Conservation (phyloP, 2,329 filamentous ascomycete species). For the Alternaria postmessia region DNA sequence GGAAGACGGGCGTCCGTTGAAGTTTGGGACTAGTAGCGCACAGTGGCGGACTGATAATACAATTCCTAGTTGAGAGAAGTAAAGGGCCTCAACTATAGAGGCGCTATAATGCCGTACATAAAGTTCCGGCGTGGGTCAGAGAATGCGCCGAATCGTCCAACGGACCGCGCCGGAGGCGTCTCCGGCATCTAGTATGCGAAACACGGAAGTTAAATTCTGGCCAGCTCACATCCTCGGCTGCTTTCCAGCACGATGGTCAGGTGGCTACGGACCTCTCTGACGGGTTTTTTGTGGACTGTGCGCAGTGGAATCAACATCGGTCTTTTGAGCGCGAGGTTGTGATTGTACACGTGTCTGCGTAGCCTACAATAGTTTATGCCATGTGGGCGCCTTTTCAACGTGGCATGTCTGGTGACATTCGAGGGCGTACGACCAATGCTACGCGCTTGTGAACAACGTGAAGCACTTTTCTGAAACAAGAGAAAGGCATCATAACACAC, state of each 20-base stretch:
- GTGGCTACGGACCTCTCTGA: conserved; percentile 15
- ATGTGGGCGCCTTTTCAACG: neutral
- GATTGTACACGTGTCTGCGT: neutral
- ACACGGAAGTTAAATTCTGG: conserved; percentile 7
- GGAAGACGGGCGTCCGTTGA: neutral
- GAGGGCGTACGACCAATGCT: neutral
- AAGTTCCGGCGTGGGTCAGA: conserved; percentile 12
- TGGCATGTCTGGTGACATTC: neutral
- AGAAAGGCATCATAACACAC: neutral
- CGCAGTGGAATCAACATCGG: neutral
- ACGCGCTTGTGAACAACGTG: neutral
- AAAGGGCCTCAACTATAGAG: neutral
- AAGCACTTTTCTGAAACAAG: neutral
- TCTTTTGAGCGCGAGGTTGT: conserved; percentile 2
- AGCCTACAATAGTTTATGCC: neutral
- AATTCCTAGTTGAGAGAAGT: neutral
- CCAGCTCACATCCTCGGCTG: conserved; percentile 10
- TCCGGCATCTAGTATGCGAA: conserved; percentile 25
- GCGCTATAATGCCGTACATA: conserved; percentile 11
- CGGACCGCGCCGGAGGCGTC: conserved; percentile 27
- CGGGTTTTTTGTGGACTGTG: conserved; percentile 10
- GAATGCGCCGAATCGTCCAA: conserved; percentile 13
- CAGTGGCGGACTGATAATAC: conserved; percentile 6
- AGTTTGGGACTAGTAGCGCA: neutral
- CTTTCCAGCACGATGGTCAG: conserved; percentile 22